A percentile compares a stretch with the other conserved stretches of the same genome.
These are phyloP conservation scores for Endocalyx cinctus DNA, from an alignment of 2,329 filamentous ascomycete species.

Conservation along the genomic window DNA sequence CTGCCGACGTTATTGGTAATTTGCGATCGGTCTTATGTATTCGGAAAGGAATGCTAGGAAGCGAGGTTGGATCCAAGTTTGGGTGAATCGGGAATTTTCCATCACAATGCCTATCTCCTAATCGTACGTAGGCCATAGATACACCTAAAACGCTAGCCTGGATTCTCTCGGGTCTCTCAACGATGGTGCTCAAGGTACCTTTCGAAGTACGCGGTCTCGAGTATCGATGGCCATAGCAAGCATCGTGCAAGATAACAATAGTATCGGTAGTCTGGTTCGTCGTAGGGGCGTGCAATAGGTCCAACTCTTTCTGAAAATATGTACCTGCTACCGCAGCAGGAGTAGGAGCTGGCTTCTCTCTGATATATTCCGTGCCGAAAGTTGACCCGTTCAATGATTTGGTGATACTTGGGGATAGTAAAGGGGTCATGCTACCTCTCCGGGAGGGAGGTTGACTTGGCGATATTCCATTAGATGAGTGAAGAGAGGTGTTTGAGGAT, in stretches of 20 bases:
- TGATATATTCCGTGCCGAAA: conserved; percentile 27
- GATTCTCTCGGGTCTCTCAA: conserved; percentile 89
- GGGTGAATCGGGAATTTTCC: conserved; percentile 66
- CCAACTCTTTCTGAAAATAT: conserved; percentile 67
- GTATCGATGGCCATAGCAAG: conserved; percentile 91
- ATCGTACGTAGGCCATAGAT: conserved; percentile 81
- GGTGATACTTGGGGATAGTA: conserved; percentile 36
- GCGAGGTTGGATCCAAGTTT: conserved; percentile 46
- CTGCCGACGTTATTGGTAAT: conserved; percentile 66
- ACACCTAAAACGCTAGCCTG: conserved; percentile 79
- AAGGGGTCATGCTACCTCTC: conserved; percentile 42
- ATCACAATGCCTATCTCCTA: conserved; percentile 74
- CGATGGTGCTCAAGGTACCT: conserved; percentile 69
- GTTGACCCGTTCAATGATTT: conserved; percentile 28
- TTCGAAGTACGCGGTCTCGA: conserved; percentile 76
- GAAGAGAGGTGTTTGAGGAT: conserved; percentile 53
- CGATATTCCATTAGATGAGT: conserved; percentile 39
- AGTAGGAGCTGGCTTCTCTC: conserved; percentile 39
- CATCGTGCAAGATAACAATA: conserved; percentile 83
- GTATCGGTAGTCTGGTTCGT: conserved; percentile 51
- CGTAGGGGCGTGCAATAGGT: conserved; percentile 50
- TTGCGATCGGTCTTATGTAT: conserved; percentile 76
- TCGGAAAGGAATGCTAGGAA: conserved; percentile 68
- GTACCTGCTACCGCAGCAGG: conserved; percentile 57
- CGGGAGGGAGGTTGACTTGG: conserved; percentile 37